Evolutionary conservation across 805 yeast species (phyloP).

Genomic region (Danielia reshetovae): DNA sequence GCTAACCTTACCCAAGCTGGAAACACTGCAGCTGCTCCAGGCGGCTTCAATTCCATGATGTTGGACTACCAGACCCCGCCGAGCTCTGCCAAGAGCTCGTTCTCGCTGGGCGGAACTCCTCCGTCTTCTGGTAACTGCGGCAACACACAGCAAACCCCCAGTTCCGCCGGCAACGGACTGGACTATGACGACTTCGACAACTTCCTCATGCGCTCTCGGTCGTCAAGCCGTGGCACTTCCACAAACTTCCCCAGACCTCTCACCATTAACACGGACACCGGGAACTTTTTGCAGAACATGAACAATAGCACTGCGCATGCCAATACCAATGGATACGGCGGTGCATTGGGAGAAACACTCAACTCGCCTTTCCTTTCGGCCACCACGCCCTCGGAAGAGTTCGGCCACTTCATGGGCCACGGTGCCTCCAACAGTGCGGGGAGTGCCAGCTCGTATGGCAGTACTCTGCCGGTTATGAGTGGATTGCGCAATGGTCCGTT

Average conservation of each 20-base stretch:
- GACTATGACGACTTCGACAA: slow-evolving; percentile 32
- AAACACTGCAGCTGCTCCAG: slow-evolving; percentile 7
- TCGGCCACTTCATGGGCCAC: slow-evolving; percentile 20
- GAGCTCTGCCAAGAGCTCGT: slow-evolving; percentile 29
- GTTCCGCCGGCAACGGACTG: slow-evolving; percentile 6
- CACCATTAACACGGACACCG: slow-evolving; percentile 36
- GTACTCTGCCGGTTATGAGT: slow-evolving; percentile 9
- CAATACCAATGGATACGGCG: slow-evolving; percentile 14
- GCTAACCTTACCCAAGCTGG: slow-evolving; percentile 5
- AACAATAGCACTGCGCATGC: neutral
- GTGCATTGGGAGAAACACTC: slow-evolving; percentile 17
- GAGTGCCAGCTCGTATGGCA: slow-evolving; percentile 3
- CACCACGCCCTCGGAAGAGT: slow-evolving; percentile 33
- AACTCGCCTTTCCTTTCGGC: slow-evolving; percentile 43
- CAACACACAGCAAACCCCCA: slow-evolving; percentile 2
- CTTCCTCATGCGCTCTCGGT: slow-evolving; percentile 10
- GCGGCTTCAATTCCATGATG: slow-evolving; percentile 34
- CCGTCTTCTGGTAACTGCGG: slow-evolving; percentile 9
- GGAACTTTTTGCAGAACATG: slow-evolving; percentile 12
- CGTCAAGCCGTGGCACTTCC: slow-evolving; percentile 15
- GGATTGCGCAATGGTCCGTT: slow-evolving; percentile 8
- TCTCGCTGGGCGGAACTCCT: slow-evolving; percentile 18
- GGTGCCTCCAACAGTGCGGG: slow-evolving; percentile 14
- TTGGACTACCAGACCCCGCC: slow-evolving; percentile 42
- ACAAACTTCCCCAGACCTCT: slow-evolving; percentile 31